Percentiles rank a stretch among this genome's conserved stretches.
These are phyloP conservation scores for Yamadazyma philogaea DNA, from an alignment of 805 yeast species.

Conservation along the genomic window DNA sequence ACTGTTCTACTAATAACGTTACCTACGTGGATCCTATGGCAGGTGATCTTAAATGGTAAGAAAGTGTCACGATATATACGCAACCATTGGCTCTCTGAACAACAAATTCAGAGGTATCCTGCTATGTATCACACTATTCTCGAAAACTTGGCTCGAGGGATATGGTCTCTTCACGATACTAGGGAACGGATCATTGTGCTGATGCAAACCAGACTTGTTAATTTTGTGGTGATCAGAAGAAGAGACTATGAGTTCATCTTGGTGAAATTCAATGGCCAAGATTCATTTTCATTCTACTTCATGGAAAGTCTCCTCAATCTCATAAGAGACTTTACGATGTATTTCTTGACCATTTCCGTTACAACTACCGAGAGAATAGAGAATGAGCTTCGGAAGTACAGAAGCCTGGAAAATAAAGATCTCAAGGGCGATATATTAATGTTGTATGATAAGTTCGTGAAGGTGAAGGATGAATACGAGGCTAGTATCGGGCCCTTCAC, in stretches of 20 bases:
- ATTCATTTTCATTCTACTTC: neutral
- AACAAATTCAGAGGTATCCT: neutral
- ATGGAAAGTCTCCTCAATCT: constrained; percentile 13
- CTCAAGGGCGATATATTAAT: constrained; percentile 7
- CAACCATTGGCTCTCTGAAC: neutral
- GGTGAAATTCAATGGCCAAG: neutral
- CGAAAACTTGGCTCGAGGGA: neutral
- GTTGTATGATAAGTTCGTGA: constrained; percentile 1
- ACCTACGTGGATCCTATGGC: neutral
- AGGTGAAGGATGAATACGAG: neutral
- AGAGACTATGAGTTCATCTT: constrained; percentile 22
- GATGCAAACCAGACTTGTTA: constrained; percentile 1
- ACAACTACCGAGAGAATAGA: constrained; percentile 14
- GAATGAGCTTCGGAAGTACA: constrained; percentile 17
- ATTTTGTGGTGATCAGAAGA: constrained; percentile 18
- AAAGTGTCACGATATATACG: neutral
- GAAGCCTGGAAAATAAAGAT: constrained; percentile 17
- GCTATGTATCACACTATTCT: neutral
- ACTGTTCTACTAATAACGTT: neutral
- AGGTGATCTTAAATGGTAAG: neutral
- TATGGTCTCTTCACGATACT: neutral
- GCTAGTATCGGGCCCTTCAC: neutral
- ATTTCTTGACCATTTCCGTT: constrained; percentile 17
- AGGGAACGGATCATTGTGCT: neutral
- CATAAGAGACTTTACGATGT: constrained; percentile 20